Evolutionary conservation across 441 rosid genomes (phyloP), one percentile per base, ranked within the genome.

Genomic region (Syzygium malaccense): DNA sequence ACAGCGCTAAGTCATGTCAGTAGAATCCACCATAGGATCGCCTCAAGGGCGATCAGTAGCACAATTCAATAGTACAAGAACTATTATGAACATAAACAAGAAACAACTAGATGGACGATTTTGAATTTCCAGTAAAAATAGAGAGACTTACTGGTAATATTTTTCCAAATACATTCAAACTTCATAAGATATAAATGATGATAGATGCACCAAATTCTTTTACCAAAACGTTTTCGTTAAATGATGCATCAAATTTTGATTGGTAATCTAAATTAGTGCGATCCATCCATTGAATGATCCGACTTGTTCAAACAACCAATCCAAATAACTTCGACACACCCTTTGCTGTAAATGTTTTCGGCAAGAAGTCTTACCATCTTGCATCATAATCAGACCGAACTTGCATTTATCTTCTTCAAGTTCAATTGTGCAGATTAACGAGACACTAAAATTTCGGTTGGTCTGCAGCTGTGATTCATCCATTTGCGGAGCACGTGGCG

Each of bases 391-490:
- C 13, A 33, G 1, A 66, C 78, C 37, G 45, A 32, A 19, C 2
- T 25, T 18, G 8, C 80, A 68, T 68, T 49, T 23, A 33, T 33
- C 80, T 33, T 68, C 80, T 33, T 68, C 80, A 68, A 33, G 80
- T 68, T 68, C 28, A 33, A 33, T 68, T 37, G 49, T 6, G 20
- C 28, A 19, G 26, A 33, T 7, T 41, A 3, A 20, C 20, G 13
- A 33, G 49, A 19, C 28, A 8, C 49, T 68, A 1, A 33, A 19
- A 68, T 68, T 3, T 33, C 28, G n/a, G 25, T 58, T 30, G 53
- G 54, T 55, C 7, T 68, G 89, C 93, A 93, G 94, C 94, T 28
- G 93, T 93, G 55, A 91, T 89, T 41, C 95, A 92, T 90, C 94
- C 94, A 8, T 92, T 92, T 90, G 93, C 90, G 8, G 95, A 94